Percentiles rank a stretch among this genome's conserved stretches.
phyloP scores from a whole-genome alignment of 2,329 filamentous ascomycete genomes.

The Verticillium nonalfalfae region DNA sequence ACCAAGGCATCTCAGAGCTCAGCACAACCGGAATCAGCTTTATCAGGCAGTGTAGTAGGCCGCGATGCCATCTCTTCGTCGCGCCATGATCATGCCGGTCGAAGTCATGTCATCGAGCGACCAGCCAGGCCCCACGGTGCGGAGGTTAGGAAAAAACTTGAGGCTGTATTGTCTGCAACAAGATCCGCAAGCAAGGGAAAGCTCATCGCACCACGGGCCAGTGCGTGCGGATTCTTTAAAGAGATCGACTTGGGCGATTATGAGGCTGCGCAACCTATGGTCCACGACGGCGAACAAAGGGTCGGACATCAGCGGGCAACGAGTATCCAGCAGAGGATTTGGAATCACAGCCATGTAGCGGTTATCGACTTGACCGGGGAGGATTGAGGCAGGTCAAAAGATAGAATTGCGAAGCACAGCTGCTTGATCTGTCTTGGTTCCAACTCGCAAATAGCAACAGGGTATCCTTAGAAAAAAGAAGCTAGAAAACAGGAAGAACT shows the following conservation, averaged over 20 bases:
- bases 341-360: constrained; percentile 5
- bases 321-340: neutral
- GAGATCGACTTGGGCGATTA: constrained; percentile 22
- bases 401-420: neutral
- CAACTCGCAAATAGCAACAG: no score
- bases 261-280: constrained; percentile 16
- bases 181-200: neutral
- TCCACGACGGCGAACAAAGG: neutral
- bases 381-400: neutral
- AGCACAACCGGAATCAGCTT: no score
- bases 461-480: no score
- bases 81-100: neutral
- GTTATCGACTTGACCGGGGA: constrained; percentile 11
- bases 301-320: neutral
- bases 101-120: neutral
- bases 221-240: constrained; percentile 28
- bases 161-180: neutral
- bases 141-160: neutral
- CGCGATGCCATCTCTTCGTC: neutral
- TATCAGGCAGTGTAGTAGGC: neutral
- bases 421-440: no score
- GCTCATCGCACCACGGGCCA: neutral
- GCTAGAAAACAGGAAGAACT: no score
- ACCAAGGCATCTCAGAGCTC: no score
- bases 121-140: neutral